Evolutionary conservation across 176 grass and related monocot species (phyloP), one percentile per base, ranked within the genome.

Genomic region (Thinopyrum elongatum): DNA sequence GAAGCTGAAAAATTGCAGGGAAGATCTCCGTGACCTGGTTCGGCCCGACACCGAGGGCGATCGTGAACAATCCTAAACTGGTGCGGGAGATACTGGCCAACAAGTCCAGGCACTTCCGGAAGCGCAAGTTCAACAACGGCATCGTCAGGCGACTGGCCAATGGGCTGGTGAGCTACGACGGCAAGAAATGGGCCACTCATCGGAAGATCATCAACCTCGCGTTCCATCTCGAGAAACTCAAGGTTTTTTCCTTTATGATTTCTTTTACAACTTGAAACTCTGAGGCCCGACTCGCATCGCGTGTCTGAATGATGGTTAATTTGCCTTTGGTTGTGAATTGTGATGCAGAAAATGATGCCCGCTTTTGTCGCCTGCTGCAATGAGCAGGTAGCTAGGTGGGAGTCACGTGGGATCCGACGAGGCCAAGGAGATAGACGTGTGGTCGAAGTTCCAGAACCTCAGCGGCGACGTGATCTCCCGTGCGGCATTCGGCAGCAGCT

Each of bases 171-270:
- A 60, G n/a, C 25, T 58, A 84, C 46, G 82, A 90, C 51, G 86
- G 86, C n/a, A 79, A 90, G 47, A 88, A 93, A 74, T 93, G 88
- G 92, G 65, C 55, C 7, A 23, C 73, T 53, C 88, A 90, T 21
- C 27, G 92, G 65, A 93, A 42, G 67, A 90, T 93, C 51, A 63
- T 90, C 70, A 93, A 88, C 57, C 85, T 88, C 26, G 88, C 88
- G 3, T 93, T 93, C 14, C 92, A 93, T 41, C 17, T 86, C 6
- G 88, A 90, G 74, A 93, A 86, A 12, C 57, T 93, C 9, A 90
- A 93, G 88, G 85, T n/a, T n/a, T n/a, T n/a, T n/a, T n/a, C n/a
- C 39, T 79, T 25, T 59, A 28, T 23, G 12, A 38, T 26, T 17
- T 79, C 13, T 35, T 15, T 4, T 26, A 17, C 6, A 5, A 8